Evolutionary conservation across 305 asterid species (phyloP).

Genomic region (Withania somnifera): DNA sequence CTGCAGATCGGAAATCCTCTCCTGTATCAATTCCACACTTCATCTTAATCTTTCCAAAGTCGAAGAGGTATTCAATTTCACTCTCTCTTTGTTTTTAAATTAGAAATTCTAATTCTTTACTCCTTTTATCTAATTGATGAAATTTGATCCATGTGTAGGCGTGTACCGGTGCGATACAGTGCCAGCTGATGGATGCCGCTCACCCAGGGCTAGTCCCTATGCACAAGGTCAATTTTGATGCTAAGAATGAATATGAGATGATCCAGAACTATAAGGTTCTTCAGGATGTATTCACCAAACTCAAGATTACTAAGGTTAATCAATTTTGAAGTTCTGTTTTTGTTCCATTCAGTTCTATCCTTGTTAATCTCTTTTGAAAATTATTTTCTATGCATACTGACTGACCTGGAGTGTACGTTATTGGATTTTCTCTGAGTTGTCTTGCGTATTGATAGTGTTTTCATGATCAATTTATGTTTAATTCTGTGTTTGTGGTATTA

Average conservation of each 20-base stretch:
- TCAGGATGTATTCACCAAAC: slow-evolving; percentile 91
- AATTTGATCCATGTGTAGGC: slow-evolving; percentile 26
- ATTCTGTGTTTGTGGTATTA: slow-evolving; percentile 9
- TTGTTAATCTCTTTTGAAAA: background rate
- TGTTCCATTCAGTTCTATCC: background rate
- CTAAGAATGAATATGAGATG: slow-evolving; percentile 84
- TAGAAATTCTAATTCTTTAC: background rate
- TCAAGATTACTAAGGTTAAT: slow-evolving; percentile 69
- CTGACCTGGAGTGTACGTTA: background rate
- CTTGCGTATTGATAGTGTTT: background rate
- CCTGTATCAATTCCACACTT: slow-evolving; percentile 82
- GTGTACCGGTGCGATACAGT: slow-evolving; percentile 80
- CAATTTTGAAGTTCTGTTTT: background rate
- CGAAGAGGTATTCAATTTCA: slow-evolving; percentile 60
- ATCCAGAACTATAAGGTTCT: slow-evolving; percentile 89
- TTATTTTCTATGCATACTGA: background rate
- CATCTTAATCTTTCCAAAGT: slow-evolving; percentile 81
- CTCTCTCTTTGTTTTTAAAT: background rate
- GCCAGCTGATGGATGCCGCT: slow-evolving; percentile 89
- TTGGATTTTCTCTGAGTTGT: background rate
- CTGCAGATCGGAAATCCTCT: slow-evolving; percentile 79
- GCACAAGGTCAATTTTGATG: slow-evolving; percentile 94
- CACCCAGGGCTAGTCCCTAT: slow-evolving; percentile 85
- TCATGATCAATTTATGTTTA: background rate
- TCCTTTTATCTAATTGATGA: background rate